These are phyloP conservation scores for fission yeast (Schizosaccharomyces pombe) DNA, from an alignment of 805 yeast species.

Conservation along the genomic window ASM294v3 CU329670.1:2575001-2575500, in stretches of 20 bases:
- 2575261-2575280: conserved; percentile 80
- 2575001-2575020: no score
- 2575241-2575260: conserved; percentile 95
- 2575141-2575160: conserved; percentile 77
- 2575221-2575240: conserved; percentile 95
- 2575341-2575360: conserved; percentile 98
- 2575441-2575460: conserved; percentile 97
- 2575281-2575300: conserved; percentile 81
- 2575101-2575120: conserved; percentile 26
- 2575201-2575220: conserved; percentile 79
- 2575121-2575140: conserved; percentile 67
- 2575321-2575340: conserved; percentile 93
- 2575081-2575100: neutral
- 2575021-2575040: no score
- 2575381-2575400: conserved; percentile 88
- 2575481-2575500: conserved; percentile 63
- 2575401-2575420: conserved; percentile 91
- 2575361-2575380: conserved; percentile 84
- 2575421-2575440: conserved; percentile 85
- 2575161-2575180: conserved; percentile 87
- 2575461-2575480: conserved; percentile 94
- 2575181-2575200: conserved; percentile 83
- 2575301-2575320: conserved; percentile 78
- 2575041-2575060: no score
- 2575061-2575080: no score